phyloP scores from a whole-genome alignment of 1,284 basidiomycete genomes.

The Pulchroboletus neoregius region DNA sequence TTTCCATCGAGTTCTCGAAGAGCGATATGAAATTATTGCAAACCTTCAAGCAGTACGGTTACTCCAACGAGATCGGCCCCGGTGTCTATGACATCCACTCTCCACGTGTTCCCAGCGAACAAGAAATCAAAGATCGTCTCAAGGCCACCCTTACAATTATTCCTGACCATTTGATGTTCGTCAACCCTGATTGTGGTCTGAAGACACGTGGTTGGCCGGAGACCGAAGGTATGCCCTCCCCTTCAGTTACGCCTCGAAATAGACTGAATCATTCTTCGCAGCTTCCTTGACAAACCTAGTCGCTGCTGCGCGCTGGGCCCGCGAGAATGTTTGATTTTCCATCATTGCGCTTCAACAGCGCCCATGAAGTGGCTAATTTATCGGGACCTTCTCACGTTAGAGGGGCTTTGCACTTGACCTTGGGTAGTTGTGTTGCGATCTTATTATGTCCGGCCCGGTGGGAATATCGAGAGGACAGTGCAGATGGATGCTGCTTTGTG shows the following conservation, averaged over 20 bases:
- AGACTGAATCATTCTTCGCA: slow-evolving; percentile 14
- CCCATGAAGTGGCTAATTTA: slow-evolving; percentile 48
- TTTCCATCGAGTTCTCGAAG: slow-evolving; percentile 99
- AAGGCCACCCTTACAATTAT: slow-evolving; percentile 80
- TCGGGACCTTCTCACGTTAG: slow-evolving; percentile 26
- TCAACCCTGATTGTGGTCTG: slow-evolving; percentile 92
- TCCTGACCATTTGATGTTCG: slow-evolving; percentile 76
- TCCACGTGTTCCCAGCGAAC: slow-evolving; percentile 90
- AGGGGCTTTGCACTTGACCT: slow-evolving; percentile 35
- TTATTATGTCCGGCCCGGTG: slow-evolving; percentile 25
- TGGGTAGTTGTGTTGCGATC: slow-evolving; percentile 46
- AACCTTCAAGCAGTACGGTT: slow-evolving; percentile 94
- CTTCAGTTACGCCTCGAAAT: slow-evolving; percentile 1
- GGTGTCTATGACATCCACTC: slow-evolving; percentile 99
- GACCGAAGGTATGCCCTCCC: slow-evolving; percentile 59
- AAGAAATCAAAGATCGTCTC: slow-evolving; percentile 96
- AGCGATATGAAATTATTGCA: slow-evolving; percentile 95
- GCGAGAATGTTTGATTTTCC: slow-evolving; percentile 65
- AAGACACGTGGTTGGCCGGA: slow-evolving; percentile 98
- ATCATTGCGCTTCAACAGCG: slow-evolving; percentile 88
- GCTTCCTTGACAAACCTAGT: slow-evolving; percentile 87
- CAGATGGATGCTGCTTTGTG: slow-evolving; percentile 23
- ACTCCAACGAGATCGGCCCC: slow-evolving; percentile 98
- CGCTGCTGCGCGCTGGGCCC: slow-evolving; percentile 86
- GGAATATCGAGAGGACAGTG: slow-evolving; percentile 20